Conservation (phyloP, 345 rosid genomes). For the Brassica napus region DNA sequence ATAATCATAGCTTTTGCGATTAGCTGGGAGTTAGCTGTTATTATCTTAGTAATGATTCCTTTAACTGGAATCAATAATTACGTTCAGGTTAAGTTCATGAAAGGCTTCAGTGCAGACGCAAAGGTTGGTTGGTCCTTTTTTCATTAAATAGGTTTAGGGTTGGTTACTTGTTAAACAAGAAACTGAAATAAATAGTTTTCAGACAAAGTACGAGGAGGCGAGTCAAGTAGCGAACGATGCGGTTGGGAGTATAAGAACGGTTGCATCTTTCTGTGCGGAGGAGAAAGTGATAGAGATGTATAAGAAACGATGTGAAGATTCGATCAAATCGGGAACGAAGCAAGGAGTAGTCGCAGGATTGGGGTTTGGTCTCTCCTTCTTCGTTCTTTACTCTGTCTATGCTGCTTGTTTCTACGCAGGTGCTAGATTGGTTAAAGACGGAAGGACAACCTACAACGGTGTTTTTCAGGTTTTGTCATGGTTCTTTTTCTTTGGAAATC, state of each 20-base stretch:
- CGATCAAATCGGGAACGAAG: constrained; percentile 52
- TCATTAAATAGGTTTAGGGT: background rate
- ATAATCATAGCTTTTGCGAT: background rate
- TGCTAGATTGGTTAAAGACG: constrained; percentile 46
- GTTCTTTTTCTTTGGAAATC: background rate
- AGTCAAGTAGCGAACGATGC: background rate
- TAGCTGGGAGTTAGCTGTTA: background rate
- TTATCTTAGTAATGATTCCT: background rate
- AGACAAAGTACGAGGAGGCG: background rate
- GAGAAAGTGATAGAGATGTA: constrained; percentile 59
- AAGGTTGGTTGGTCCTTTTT: background rate
- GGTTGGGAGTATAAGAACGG: constrained; percentile 56
- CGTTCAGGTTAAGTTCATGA: background rate
- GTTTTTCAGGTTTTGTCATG: constrained; percentile 55
- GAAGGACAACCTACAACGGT: constrained; percentile 43
- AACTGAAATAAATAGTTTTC: background rate
- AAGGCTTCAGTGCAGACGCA: background rate
- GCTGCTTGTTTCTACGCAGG: constrained; percentile 63
- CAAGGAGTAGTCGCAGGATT: constrained; percentile 56
- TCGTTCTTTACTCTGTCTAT: constrained; percentile 46
- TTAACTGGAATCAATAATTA: background rate
- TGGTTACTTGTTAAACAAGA: background rate
- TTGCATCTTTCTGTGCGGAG: constrained; percentile 74
- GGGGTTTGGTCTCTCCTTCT: constrained; percentile 56
- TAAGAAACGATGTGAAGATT: constrained; percentile 56